Evolutionary conservation across 352 stramenopile genomes (phyloP).

Genomic region (Globisporangium cylindrosporum): DNA sequence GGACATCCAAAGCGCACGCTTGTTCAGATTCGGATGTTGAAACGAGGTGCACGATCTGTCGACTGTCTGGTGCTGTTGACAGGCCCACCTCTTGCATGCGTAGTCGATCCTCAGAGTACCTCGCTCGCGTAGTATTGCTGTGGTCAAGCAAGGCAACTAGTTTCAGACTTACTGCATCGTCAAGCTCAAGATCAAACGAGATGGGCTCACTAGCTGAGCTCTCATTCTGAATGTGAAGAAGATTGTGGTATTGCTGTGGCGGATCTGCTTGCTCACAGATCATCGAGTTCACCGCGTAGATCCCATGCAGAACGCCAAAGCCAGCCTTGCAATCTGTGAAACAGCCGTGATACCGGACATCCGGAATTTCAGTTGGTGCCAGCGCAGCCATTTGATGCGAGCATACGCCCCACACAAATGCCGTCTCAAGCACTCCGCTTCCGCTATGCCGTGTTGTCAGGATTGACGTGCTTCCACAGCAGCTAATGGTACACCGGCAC

Average conservation of each 20-base stretch:
- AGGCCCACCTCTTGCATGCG: neutral
- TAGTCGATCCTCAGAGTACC: neutral
- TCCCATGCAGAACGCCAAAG: slow-evolving; percentile 8
- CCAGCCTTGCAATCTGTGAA: slow-evolving; percentile 10
- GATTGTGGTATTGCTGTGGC: neutral
- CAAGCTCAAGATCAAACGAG: neutral
- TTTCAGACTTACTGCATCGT: neutral
- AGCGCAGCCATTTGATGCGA: slow-evolving; percentile 1
- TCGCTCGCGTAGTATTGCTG: neutral
- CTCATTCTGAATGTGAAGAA: slow-evolving; percentile 5
- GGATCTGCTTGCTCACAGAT: neutral
- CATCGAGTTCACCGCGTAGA: neutral
- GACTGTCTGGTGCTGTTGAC: neutral
- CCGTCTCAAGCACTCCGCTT: slow-evolving; percentile 10
- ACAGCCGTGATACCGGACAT: neutral
- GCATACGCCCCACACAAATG: slow-evolving; percentile 27
- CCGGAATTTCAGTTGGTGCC: slow-evolving; percentile 10
- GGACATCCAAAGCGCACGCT: neutral
- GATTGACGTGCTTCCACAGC: slow-evolving; percentile 25
- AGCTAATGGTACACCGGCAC: slow-evolving; percentile 16
- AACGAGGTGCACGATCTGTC: neutral
- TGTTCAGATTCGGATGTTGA: neutral
- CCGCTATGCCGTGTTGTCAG: slow-evolving; percentile 1
- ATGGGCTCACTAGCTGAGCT: neutral
- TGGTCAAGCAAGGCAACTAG: neutral